Percentiles rank a stretch among this genome's conserved stretches.
Conservation (phyloP, 2,329 filamentous ascomycete species). For the Paecilomyces fulvus region DNA sequence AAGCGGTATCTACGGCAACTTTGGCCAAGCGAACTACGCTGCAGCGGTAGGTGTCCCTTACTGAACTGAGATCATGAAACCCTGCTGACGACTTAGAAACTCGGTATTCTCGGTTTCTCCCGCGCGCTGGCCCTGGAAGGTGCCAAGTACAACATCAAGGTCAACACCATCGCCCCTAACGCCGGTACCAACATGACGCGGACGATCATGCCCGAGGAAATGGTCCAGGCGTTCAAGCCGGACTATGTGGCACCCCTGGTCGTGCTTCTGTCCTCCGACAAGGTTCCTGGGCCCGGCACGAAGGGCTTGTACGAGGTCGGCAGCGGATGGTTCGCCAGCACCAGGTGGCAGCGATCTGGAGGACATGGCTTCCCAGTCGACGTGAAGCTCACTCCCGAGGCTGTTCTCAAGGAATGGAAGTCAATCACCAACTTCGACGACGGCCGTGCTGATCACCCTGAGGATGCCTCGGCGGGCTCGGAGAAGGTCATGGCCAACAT, state of each 20-base stretch:
- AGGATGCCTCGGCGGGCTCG: conserved; percentile 66
- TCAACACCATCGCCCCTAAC: conserved; percentile 97
- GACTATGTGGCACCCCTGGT: conserved; percentile 96
- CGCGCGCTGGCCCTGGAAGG: conserved; percentile 88
- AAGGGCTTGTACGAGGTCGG: conserved; percentile 91
- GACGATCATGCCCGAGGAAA: conserved; percentile 89
- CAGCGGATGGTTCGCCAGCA: conserved; percentile 84
- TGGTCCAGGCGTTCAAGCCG: conserved; percentile 98
- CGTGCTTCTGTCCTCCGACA: conserved; percentile 76
- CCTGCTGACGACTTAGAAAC: conserved; percentile 49
- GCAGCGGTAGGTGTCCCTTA: conserved; percentile 57
- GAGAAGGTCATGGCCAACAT: conserved; percentile 80
- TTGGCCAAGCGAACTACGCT: conserved; percentile 96
- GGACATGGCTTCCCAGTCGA: conserved; percentile 89
- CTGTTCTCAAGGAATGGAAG: conserved; percentile 65
- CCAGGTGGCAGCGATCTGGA: conserved; percentile 87
- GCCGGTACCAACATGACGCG: conserved; percentile 93
- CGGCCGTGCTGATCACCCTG: conserved; percentile 77
- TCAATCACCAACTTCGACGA: conserved; percentile 82
- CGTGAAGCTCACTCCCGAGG: conserved; percentile 73
- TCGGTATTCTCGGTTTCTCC: conserved; percentile 90
- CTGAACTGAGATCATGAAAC: background rate
- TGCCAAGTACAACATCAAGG: conserved; percentile 92
- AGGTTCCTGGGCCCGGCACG: conserved; percentile 72
- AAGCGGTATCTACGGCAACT: conserved; percentile 97